Evolutionary conservation across 768 basidiomycete species (phyloP).

Genomic region (Sporobolomyces roseus): DNA sequence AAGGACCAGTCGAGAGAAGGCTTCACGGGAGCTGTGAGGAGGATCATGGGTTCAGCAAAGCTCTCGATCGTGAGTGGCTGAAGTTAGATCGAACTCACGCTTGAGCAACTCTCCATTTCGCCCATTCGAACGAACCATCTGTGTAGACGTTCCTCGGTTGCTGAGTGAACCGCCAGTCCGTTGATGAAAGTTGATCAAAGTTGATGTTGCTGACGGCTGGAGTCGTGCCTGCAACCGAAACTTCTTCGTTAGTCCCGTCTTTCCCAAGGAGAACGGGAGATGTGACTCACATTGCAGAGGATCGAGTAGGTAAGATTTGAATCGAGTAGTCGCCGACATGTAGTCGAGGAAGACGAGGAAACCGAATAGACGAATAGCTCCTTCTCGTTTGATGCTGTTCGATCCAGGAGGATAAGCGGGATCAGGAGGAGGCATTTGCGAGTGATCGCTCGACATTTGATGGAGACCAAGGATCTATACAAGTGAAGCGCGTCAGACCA

Average conservation of each 20-base stretch:
- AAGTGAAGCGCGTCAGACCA: not conserved
- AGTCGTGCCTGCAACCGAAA: conserved; percentile 1
- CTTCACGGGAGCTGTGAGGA: conserved; percentile 18
- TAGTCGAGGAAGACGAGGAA: conserved; percentile 26
- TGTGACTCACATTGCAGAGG: conserved; percentile 7
- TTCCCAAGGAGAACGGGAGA: not conserved
- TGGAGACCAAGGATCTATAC: conserved; percentile 35
- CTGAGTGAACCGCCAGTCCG: conserved; percentile 17
- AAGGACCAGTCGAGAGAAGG: conserved; percentile 10
- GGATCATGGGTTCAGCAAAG: not conserved
- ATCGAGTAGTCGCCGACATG: conserved; percentile 21
- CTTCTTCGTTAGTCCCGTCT: not conserved
- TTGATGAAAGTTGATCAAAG: conserved; percentile 12
- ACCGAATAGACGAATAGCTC: conserved; percentile 19
- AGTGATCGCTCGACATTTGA: conserved; percentile 21
- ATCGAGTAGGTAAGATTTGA: conserved; percentile 29
- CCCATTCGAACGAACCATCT: conserved; percentile 22
- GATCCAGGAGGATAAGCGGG: conserved; percentile 31
- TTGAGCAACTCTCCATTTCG: conserved; percentile 12
- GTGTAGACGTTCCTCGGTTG: conserved; percentile 10
- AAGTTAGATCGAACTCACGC: conserved; percentile 6
- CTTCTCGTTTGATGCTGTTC: conserved; percentile 10
- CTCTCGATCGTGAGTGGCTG: not conserved
- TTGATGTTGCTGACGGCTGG: conserved; percentile 29
- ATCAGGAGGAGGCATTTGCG: conserved; percentile 33